Percentiles rank a stretch among this genome's conserved stretches.
phyloP scores from a whole-genome alignment of 352 stramenopile species.

The Globisporangium irregulare region DNA sequence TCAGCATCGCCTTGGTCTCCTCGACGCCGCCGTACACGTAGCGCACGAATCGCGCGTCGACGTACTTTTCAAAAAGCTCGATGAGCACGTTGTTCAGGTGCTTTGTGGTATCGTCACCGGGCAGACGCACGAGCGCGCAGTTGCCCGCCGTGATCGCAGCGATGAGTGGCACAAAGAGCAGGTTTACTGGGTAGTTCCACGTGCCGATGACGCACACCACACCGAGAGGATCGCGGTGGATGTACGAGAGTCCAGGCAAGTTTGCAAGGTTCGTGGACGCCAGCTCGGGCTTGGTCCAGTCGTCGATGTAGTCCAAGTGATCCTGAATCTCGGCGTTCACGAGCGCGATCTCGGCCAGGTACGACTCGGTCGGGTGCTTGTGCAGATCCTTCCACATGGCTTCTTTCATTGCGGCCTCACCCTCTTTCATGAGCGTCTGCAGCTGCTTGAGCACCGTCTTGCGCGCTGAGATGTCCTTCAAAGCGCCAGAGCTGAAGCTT shows the following conservation, averaged over 20 bases:
- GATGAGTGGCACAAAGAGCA: constrained; percentile 76
- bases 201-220: constrained; percentile 88
- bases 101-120: constrained; percentile 80
- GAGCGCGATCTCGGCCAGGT: constrained; percentile 44
- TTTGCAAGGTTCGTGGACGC: constrained; percentile 53
- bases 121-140: constrained; percentile 90
- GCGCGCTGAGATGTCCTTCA: constrained; percentile 38
- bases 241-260: constrained; percentile 56
- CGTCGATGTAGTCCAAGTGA: constrained; percentile 67
- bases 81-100: constrained; percentile 58
- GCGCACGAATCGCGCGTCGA: constrained; percentile 71
- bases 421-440: constrained; percentile 47
- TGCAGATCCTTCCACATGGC: constrained; percentile 68
- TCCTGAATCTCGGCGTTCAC: constrained; percentile 73
- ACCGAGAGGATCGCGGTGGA: constrained; percentile 71
- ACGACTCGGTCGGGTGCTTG: constrained; percentile 69
- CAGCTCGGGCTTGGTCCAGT: constrained; percentile 55
- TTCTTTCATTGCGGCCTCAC: constrained; percentile 37
- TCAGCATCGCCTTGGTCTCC: constrained; percentile 77
- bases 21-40: constrained; percentile 83
- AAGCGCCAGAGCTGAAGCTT: constrained; percentile 46
- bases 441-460: constrained; percentile 48
- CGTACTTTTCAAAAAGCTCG: constrained; percentile 65
- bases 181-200: constrained; percentile 92
- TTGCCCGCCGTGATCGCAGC: constrained; percentile 90